These are phyloP conservation scores for Leccinum subtestaceum DNA, from an alignment of 768 basidiomycete species.

Conservation along the genomic window DNA sequence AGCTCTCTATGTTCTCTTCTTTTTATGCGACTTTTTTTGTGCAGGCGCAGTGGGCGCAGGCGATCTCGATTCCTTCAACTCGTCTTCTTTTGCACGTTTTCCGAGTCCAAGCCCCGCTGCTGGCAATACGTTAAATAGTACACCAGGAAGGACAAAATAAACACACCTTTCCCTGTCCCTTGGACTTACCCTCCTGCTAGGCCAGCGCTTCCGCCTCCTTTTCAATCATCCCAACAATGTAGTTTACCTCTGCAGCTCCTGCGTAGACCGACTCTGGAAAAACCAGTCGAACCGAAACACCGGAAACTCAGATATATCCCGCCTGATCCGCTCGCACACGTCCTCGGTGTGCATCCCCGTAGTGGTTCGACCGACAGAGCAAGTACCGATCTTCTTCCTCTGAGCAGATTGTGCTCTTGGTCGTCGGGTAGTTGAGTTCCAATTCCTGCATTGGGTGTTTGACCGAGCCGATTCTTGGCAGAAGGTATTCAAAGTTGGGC, in stretches of 20 bases:
- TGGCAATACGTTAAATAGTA: constrained; percentile 22
- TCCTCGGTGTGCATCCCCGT: constrained; percentile 85
- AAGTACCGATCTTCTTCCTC: constrained; percentile 98
- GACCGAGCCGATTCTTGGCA: constrained; percentile 81
- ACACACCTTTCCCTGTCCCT: constrained; percentile 66
- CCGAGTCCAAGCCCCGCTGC: constrained; percentile 66
- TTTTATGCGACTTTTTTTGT: constrained; percentile 61
- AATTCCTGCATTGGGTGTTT: constrained; percentile 96
- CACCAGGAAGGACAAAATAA: neutral
- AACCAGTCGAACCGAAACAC: constrained; percentile 99
- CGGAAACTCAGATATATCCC: constrained; percentile 94
- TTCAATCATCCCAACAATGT: constrained; percentile 89
- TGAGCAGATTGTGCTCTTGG: constrained; percentile 93
- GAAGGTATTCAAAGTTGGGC: constrained; percentile 72
- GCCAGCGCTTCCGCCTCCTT: constrained; percentile 76
- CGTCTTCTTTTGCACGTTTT: constrained; percentile 51
- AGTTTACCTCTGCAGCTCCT: constrained; percentile 85
- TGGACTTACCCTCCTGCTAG: constrained; percentile 65
- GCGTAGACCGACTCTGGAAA: constrained; percentile 88
- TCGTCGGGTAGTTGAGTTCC: constrained; percentile 90
- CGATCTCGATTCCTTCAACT: constrained; percentile 53
- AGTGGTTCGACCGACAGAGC: constrained; percentile 83
- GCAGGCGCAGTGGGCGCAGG: constrained; percentile 55
- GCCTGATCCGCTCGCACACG: constrained; percentile 92
- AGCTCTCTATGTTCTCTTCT: constrained; percentile 55